These are phyloP conservation scores for Colletotrichum spinosum DNA, from an alignment of 2,329 filamentous ascomycete species.

Conservation along the genomic window DNA sequence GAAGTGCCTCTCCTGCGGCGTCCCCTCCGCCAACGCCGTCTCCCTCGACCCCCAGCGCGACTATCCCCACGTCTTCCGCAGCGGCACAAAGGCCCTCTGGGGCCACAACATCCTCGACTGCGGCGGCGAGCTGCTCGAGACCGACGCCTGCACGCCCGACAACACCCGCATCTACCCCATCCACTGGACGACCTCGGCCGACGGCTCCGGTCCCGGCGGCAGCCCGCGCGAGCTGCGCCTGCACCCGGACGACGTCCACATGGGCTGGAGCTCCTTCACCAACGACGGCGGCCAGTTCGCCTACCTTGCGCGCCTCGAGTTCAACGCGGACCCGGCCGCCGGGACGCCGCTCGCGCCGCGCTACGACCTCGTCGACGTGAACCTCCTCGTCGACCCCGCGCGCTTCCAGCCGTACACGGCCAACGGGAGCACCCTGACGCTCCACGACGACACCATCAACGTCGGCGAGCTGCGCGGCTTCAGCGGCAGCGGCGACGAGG, in stretches of 20 bases:
- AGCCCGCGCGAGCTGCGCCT: slow-evolving; percentile 55
- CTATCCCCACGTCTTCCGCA: slow-evolving; percentile 57
- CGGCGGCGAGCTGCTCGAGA: slow-evolving; percentile 45
- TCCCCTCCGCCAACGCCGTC: slow-evolving; percentile 47
- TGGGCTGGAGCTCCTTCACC: slow-evolving; percentile 55
- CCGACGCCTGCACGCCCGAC: slow-evolving; percentile 50
- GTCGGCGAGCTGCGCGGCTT: slow-evolving; percentile 60
- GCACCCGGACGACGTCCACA: slow-evolving; percentile 57
- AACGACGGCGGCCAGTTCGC: slow-evolving; percentile 40
- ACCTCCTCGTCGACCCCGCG: slow-evolving; percentile 45
- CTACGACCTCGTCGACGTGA: slow-evolving; percentile 56
- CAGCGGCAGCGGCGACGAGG: slow-evolving; percentile 53
- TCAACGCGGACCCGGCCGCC: slow-evolving; percentile 49
- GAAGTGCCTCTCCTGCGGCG: slow-evolving; percentile 60
- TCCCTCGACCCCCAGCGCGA: slow-evolving; percentile 41
- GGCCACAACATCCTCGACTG: slow-evolving; percentile 53
- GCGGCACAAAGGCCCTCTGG: slow-evolving; percentile 50
- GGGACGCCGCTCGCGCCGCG: slow-evolving; percentile 45
- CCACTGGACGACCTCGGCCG: slow-evolving; percentile 47
- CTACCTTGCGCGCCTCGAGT: slow-evolving; percentile 53
- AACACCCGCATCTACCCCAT: slow-evolving; percentile 54
- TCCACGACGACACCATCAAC: slow-evolving; percentile 47
- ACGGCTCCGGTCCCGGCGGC: slow-evolving; percentile 48
- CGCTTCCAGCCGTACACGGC: slow-evolving; percentile 39
- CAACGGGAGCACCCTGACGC: slow-evolving; percentile 43